A percentile compares a stretch with the other conserved stretches of the same genome.
Conservation (phyloP, 164 flowering plant species). For the Stephania yunnanensis region DNA sequence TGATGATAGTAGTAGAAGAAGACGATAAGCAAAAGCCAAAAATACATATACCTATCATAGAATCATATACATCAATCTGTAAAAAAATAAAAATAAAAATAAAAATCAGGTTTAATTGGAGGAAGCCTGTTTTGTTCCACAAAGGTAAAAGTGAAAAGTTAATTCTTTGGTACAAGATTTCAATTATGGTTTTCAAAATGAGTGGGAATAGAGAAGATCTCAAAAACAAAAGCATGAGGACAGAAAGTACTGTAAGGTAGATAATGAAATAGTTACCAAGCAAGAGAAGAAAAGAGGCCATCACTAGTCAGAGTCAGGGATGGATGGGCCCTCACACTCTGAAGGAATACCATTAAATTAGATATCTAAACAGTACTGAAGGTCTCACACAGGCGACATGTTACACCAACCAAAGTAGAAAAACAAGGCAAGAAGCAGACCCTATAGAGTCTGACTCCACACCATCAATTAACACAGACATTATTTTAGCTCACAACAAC, state of each 20-base stretch:
- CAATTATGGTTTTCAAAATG: neutral
- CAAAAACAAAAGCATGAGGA: neutral
- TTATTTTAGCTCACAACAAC: neutral
- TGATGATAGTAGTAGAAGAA: neutral
- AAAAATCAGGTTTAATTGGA: too few relatives aligned
- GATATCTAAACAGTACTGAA: neutral
- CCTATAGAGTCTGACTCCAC: neutral
- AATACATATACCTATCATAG: too few relatives aligned
- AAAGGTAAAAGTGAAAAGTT: neutral
- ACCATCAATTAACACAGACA: neutral
- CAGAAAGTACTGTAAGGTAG: neutral
- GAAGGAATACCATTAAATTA: slow-evolving; percentile 3
- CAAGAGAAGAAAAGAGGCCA: neutral
- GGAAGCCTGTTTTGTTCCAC: neutral
- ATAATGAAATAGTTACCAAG: neutral
- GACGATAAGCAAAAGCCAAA: neutral
- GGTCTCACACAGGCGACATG: neutral
- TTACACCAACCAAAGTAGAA: neutral
- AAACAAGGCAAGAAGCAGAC: neutral
- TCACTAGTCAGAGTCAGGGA: neutral
- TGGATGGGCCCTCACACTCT: slow-evolving; percentile 2
- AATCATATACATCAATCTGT: too few relatives aligned
- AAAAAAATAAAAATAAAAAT: too few relatives aligned
- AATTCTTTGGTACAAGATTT: neutral
- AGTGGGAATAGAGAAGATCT: neutral